These are phyloP conservation scores for Blastobotrys robertii DNA, from an alignment of 805 yeast genomes.

Conservation along the genomic window DNA sequence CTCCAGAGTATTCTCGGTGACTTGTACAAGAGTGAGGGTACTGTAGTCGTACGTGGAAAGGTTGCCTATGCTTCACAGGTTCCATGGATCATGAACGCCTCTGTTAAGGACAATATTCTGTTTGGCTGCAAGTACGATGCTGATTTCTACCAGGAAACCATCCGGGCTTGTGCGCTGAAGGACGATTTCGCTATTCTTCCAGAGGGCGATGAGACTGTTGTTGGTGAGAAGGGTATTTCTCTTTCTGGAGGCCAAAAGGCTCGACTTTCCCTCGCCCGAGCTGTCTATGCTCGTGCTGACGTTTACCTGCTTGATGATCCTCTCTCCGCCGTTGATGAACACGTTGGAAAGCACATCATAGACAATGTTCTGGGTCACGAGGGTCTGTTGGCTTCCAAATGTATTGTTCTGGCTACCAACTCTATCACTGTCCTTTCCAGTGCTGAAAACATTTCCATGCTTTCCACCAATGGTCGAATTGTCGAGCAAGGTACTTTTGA, in stretches of 20 bases:
- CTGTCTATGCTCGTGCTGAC: constrained; percentile 91
- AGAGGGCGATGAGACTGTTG: constrained; percentile 84
- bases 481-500: constrained; percentile 50
- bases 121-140: constrained; percentile 83
- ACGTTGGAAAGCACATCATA: constrained; percentile 80
- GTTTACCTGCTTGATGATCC: constrained; percentile 86
- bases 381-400: constrained; percentile 62
- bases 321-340: constrained; percentile 94
- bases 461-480: constrained; percentile 35
- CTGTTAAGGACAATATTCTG: constrained; percentile 77
- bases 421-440: constrained; percentile 65
- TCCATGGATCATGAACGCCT: constrained; percentile 90
- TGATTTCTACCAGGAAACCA: constrained; percentile 67
- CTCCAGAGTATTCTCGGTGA: constrained; percentile 72
- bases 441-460: constrained; percentile 57
- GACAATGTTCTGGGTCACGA: constrained; percentile 58
- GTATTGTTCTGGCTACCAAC: constrained; percentile 73
- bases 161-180: constrained; percentile 79
- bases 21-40: constrained; percentile 57
- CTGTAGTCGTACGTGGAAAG: constrained; percentile 54
- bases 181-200: constrained; percentile 73
- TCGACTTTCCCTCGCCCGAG: constrained; percentile 85
- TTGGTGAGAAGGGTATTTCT: constrained; percentile 96
- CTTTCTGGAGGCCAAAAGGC: constrained; percentile 98
- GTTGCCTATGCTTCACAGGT: constrained; percentile 79